phyloP scores from a whole-genome alignment of 805 yeast genomes.

The Kodamaea fukazawae region DNA sequence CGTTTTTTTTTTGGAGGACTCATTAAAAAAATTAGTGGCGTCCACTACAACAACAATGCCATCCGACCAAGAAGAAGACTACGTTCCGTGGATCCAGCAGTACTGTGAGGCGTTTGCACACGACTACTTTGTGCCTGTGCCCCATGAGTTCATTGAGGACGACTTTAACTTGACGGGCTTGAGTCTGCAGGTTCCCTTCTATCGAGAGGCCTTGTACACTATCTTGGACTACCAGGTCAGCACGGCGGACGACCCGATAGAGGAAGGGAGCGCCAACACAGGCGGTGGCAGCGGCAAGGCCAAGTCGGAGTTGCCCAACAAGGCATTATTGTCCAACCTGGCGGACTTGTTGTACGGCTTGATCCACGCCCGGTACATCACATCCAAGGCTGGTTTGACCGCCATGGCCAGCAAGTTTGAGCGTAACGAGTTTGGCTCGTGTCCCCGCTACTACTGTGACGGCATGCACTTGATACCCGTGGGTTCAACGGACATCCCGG shows the following conservation, averaged over 20 bases:
- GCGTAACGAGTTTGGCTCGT: conserved; percentile 81
- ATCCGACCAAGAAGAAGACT: conserved; percentile 49
- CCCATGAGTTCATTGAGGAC: conserved; percentile 91
- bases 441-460: conserved; percentile 88
- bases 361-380: conserved; percentile 87
- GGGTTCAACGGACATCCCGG: conserved; percentile 88
- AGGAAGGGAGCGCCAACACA: conserved; percentile 11
- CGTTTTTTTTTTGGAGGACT: no score
- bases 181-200: conserved; percentile 80
- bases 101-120: conserved; percentile 79
- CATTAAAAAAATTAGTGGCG: no score
- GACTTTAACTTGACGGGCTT: conserved; percentile 94
- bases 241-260: conserved; percentile 36
- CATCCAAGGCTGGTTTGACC: conserved; percentile 85
- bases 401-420: conserved; percentile 94
- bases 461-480: conserved; percentile 89
- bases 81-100: conserved; percentile 78
- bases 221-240: conserved; percentile 78
- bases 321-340: conserved; percentile 78
- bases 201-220: conserved; percentile 86
- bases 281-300: conserved; percentile 29
- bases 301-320: conserved; percentile 59
- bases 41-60: conserved; percentile 26
- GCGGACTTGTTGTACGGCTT: conserved; percentile 92
- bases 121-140: conserved; percentile 88